Conservation (phyloP, 805 yeast species). For the Pichia cephalocereana region DNA sequence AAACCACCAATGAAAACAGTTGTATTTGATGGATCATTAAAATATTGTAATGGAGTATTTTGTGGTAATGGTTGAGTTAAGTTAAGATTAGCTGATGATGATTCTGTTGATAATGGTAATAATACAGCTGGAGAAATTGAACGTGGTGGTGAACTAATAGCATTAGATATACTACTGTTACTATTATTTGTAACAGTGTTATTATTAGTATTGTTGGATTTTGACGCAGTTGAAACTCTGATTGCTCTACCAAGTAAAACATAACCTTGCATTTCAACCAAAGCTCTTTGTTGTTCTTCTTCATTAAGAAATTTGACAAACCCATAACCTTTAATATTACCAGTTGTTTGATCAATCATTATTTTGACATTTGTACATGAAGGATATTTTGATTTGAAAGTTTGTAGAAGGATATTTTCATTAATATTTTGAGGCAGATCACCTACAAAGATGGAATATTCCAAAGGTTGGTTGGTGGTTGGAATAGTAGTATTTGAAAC, state of each 20-base stretch:
- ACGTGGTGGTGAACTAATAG: not conserved
- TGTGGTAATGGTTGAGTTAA: slow-evolving; percentile 22
- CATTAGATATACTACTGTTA: not conserved
- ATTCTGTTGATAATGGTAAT: not conserved
- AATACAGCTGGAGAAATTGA: not conserved
- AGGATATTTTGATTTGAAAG: slow-evolving; percentile 61
- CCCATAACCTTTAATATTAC: slow-evolving; percentile 76
- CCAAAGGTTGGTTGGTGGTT: slow-evolving; percentile 20
- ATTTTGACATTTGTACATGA: slow-evolving; percentile 70
- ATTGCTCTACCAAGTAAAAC: slow-evolving; percentile 66
- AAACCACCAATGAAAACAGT: slow-evolving; percentile 76
- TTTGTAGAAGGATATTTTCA: slow-evolving; percentile 54
- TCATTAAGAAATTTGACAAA: slow-evolving; percentile 69
- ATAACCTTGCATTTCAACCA: slow-evolving; percentile 75
- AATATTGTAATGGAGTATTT: slow-evolving; percentile 46
- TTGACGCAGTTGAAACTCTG: slow-evolving; percentile 61
- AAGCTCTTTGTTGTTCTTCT: slow-evolving; percentile 61
- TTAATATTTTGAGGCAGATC: slow-evolving; percentile 69
- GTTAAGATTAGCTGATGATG: not conserved
- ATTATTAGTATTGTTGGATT: slow-evolving; percentile 11
- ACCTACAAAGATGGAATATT: slow-evolving; percentile 75
- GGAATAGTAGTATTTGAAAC: slow-evolving; percentile 10
- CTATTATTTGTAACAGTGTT: not conserved
- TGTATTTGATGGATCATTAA: slow-evolving; percentile 67
- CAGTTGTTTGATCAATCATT: slow-evolving; percentile 65